Evolutionary conservation across 225 moss, liverwort and hornwort species (phyloP), one percentile per base, ranked within the genome.

Genomic region (Lunularia cruciata): DNA sequence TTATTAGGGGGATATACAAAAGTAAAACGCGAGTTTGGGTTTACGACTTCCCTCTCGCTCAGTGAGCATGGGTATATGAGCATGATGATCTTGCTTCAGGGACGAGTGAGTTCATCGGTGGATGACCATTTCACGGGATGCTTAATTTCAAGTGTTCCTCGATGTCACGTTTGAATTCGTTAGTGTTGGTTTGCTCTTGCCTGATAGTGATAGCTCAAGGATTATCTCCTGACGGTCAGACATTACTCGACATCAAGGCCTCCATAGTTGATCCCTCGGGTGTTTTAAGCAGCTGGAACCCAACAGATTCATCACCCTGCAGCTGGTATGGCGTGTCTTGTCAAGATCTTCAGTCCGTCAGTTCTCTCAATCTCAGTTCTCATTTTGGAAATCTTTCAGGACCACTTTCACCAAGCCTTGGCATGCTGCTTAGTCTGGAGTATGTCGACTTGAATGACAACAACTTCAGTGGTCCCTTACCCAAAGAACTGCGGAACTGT

Each of bases 391-490:
- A 33, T 22, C 34, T 66, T 9, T 45, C 47, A 47, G 65, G 65
- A 8, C 32, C 47, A 4, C 11, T 66, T 49, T 47, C 65, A 0
- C n/a, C 2, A n/a, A n/a, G 8, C 3, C 16, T 48, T 15, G 47
- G 65, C n/a, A 66, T 47, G 4, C 10, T 39, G 34, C 26, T 23
- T 7, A 25, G 12, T 10, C 62, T 62, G 11, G 16, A 0, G 23
- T 67, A 34, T 2, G 61, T 80, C 18, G 75, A 76, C 27, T 55
- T 80, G 0, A 57, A 56, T 25, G 32, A 20, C 26, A 80, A 80
- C 68, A 47, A 4, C 15, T 54, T 80, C 30, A 27, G 18, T 7
- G 80, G 80, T 35, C 9, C 64, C 14, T 67, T 80, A 26, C 80
- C 80, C 19, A 3, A 3, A 7, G 61, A 31, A 5, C 56, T 80